Conservation (phyloP, 1,139 yeast genomes). For the Kazachstania sp. region DNA sequence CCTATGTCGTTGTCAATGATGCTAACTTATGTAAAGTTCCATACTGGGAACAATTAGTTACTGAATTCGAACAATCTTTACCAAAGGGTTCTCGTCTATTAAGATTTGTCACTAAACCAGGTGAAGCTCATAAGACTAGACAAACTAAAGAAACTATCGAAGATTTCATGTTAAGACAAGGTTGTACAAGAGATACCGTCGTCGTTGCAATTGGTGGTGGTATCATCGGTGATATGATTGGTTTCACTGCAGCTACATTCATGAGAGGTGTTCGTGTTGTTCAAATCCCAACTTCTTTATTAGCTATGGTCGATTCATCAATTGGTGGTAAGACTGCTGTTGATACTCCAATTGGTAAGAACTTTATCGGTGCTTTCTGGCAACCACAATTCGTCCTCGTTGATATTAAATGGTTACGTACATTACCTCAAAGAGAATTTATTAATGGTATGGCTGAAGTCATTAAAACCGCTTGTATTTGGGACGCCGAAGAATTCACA, state of each 20-base stretch:
- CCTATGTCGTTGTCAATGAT: conserved; percentile 88
- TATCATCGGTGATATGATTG: conserved; percentile 98
- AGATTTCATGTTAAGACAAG: conserved; percentile 74
- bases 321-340: conserved; percentile 99
- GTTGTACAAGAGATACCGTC: conserved; percentile 95
- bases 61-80: conserved; percentile 33
- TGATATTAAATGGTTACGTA: conserved; percentile 78
- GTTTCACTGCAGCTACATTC: conserved; percentile 96
- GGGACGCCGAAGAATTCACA: conserved; percentile 84
- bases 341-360: conserved; percentile 95
- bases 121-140: conserved; percentile 85
- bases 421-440: conserved; percentile 87
- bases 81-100: conserved; percentile 54
- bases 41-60: conserved; percentile 41
- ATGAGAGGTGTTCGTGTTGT: conserved; percentile 96
- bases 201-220: conserved; percentile 97
- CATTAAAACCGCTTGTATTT: conserved; percentile 94
- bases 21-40: conserved; percentile 64
- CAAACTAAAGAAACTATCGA: conserved; percentile 89
- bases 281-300: conserved; percentile 87
- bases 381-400: conserved; percentile 87
- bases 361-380: conserved; percentile 95
- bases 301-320: conserved; percentile 97
- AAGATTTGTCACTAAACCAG: conserved; percentile 75
- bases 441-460: conserved; percentile 99